These are phyloP conservation scores for Amauroascus verrucosus DNA, from an alignment of 2,329 filamentous ascomycete genomes.

Conservation along the genomic window DNA sequence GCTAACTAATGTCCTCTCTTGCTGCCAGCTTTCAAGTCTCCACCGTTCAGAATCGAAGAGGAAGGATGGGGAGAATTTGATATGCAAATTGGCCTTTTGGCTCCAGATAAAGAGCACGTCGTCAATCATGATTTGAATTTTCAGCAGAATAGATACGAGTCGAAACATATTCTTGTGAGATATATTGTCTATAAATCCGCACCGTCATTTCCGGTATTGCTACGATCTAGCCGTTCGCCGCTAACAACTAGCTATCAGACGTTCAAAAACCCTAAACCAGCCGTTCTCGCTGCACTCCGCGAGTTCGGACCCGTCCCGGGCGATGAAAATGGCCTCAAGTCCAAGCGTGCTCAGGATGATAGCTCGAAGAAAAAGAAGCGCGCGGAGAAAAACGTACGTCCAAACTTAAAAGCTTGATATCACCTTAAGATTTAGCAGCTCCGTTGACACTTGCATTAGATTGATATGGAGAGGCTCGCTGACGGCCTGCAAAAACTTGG, in stretches of 20 bases:
- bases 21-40: constrained; percentile 59
- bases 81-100: constrained; percentile 74
- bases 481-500: constrained; percentile 78
- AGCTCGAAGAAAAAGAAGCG: constrained; percentile 68
- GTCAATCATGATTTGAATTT: constrained; percentile 92
- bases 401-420: not conserved
- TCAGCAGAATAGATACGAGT: constrained; percentile 67
- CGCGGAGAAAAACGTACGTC: constrained; percentile 48
- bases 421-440: not conserved
- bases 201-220: not conserved
- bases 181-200: not conserved
- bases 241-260: constrained; percentile 34
- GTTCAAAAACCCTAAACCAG: constrained; percentile 88
- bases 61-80: constrained; percentile 99
- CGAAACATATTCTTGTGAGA: constrained; percentile 61
- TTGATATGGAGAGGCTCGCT: constrained; percentile 94
- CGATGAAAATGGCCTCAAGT: constrained; percentile 53
- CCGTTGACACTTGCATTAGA: constrained; percentile 25
- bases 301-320: constrained; percentile 79
- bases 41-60: constrained; percentile 82
- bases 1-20: not conserved
- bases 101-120: constrained; percentile 75
- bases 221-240: too few species aligned
- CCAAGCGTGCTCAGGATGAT: constrained; percentile 51
- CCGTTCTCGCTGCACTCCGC: constrained; percentile 65